Evolutionary conservation across 2,329 filamentous ascomycete genomes (phyloP), one percentile per base, ranked within the genome.

Genomic region (Trichoderma sp.): DNA sequence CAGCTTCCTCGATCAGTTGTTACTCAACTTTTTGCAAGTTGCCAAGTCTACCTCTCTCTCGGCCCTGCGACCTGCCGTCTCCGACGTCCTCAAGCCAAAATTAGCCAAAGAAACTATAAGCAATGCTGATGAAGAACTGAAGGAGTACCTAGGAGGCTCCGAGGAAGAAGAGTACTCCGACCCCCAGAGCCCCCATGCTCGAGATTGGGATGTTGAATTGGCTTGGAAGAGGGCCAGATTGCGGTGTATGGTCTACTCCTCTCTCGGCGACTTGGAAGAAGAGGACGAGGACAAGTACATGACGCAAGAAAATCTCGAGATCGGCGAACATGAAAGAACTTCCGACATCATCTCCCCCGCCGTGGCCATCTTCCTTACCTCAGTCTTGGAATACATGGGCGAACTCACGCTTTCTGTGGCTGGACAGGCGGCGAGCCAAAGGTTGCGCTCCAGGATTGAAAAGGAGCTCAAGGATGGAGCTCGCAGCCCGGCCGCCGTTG

Each of bases 181-280:
- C 16, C 82, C 87, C n/a, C 81, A 86, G 55, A 84, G 85, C 28
- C 80, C 81, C 55, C 63, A 72, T 16, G 79, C 81, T 13, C 84
- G 84, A 2, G 88, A 91, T 73, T 98, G 95, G 88, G 94, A 98
- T 77, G 83, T 97, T n/a, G 92, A 97, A 77, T 85, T 94, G 68
- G 90, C 94, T 21, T 99, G 96, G 94, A 97, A 96, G 82, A 88
- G 96, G 73, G 96, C 94, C 0, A 89, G 96, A 66, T 82, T 99
- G 75, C 89, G 96, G 70, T 97, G 96, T 79, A 99, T 99, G 96
- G 95, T 99, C 26, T 98, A 98, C 78, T 98, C 94, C 10, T 94
- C 96, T 10, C 84, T 99, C 7, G 96, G 96, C 55, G 95, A 99
- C 76, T 90, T 99, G 86, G 96, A 99, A 79, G 96, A 99, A 81